Percentiles rank a stretch among this genome's conserved stretches.
phyloP scores from a whole-genome alignment of 495 filamentous ascomycete species.

The Neurospora sp. region DNA sequence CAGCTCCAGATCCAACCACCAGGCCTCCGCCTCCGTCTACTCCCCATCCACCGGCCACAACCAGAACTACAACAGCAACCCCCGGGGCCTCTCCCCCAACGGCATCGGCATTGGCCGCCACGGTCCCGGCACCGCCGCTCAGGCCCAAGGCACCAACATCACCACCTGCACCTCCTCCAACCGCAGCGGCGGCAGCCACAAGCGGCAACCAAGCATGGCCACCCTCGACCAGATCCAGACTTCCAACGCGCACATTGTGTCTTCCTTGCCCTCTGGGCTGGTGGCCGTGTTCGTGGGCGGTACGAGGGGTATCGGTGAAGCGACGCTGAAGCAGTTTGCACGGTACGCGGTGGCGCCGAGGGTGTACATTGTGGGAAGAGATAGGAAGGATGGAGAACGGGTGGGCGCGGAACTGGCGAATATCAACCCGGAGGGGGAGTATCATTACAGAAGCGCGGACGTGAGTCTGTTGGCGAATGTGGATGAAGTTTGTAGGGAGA shows the following conservation, averaged over 20 bases:
- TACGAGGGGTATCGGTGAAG: slow-evolving; percentile 53
- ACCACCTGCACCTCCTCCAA: neutral
- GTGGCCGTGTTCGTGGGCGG: slow-evolving; percentile 54
- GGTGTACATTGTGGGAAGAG: slow-evolving; percentile 38
- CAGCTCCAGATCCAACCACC: neutral
- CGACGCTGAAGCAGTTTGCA: slow-evolving; percentile 48
- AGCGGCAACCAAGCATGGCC: slow-evolving; percentile 23
- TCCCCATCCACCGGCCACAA: neutral
- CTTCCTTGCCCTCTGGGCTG: slow-evolving; percentile 28
- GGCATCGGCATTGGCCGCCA: neutral
- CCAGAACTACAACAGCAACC: neutral
- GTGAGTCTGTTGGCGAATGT: slow-evolving; percentile 47
- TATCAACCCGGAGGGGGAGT: slow-evolving; percentile 41
- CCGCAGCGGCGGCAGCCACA: slow-evolving; percentile 14
- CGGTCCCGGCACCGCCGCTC: neutral
- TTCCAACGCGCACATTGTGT: slow-evolving; percentile 30
- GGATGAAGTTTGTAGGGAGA: slow-evolving; percentile 49
- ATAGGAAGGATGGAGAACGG: slow-evolving; percentile 31
- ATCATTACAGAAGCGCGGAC: slow-evolving; percentile 47
- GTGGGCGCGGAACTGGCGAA: slow-evolving; percentile 34
- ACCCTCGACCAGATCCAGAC: slow-evolving; percentile 23
- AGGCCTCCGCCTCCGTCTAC: neutral
- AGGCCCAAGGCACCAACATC: neutral
- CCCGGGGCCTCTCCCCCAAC: neutral
- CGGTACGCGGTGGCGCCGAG: slow-evolving; percentile 31